A percentile compares a stretch with the other conserved stretches of the same genome.
Conservation (phyloP, 2,329 filamentous ascomycete genomes). For the Fusarium illudens region DNA sequence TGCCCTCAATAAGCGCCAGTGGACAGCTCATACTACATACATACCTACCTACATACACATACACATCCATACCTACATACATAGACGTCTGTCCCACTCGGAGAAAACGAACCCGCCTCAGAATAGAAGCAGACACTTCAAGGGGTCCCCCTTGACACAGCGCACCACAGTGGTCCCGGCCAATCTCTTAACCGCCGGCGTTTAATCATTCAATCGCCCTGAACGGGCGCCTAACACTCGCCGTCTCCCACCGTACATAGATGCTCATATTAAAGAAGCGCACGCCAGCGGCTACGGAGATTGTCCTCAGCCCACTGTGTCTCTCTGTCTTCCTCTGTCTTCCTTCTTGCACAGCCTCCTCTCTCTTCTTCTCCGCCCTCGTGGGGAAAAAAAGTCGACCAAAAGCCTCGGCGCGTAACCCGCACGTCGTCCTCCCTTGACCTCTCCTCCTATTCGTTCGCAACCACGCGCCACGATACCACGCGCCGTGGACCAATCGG, state of each 20-base stretch:
- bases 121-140: slow-evolving; percentile 29
- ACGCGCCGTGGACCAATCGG: slow-evolving; percentile 30
- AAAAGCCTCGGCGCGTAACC: slow-evolving; percentile 2
- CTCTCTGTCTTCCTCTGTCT: background rate
- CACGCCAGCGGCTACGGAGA: slow-evolving; percentile 39
- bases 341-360: slow-evolving; percentile 29
- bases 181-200: slow-evolving; percentile 33
- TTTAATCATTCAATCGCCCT: slow-evolving; percentile 20
- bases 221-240: slow-evolving; percentile 31
- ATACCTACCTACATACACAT: background rate
- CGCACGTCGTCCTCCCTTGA: background rate
- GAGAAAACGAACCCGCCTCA: slow-evolving; percentile 10
- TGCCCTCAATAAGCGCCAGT: slow-evolving; percentile 8
- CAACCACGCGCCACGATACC: slow-evolving; percentile 34
- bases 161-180: slow-evolving; percentile 26
- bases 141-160: slow-evolving; percentile 8
- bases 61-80: background rate
- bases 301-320: slow-evolving; percentile 33
- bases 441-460: slow-evolving; percentile 33
- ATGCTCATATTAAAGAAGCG: slow-evolving; percentile 22
- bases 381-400: background rate
- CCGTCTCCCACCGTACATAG: background rate
- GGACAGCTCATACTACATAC: slow-evolving; percentile 11
- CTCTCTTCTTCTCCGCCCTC: background rate
- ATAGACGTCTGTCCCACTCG: slow-evolving; percentile 8